phyloP scores from a whole-genome alignment of 495 filamentous ascomycete species.

The Bacidia rubella region DNA sequence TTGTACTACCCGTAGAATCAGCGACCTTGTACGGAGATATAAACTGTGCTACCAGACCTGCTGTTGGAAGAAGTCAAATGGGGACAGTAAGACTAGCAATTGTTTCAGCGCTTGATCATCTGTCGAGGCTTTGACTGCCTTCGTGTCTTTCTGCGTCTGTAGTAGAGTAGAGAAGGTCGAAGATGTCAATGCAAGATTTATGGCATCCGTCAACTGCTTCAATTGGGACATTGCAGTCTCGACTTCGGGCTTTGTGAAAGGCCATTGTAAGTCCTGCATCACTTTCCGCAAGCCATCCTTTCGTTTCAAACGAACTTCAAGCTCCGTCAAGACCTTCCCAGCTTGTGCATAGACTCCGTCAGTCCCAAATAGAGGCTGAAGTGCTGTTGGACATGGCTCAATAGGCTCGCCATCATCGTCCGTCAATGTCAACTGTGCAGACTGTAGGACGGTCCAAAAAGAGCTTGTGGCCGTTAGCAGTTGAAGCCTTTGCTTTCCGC shows the following conservation, averaged over 20 bases:
- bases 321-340: background rate
- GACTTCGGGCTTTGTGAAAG: conserved; percentile 8
- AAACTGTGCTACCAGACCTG: too few relatives aligned
- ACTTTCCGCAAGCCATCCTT: conserved; percentile 10
- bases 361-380: background rate
- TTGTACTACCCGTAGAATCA: background rate
- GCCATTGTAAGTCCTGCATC: conserved; percentile 11
- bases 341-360: background rate
- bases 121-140: conserved; percentile 2
- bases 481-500: conserved; percentile 12
- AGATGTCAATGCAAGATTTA: conserved; percentile 8
- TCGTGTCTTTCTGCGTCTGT: conserved; percentile 9
- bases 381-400: background rate
- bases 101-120: background rate
- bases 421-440: background rate
- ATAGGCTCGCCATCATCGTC: background rate
- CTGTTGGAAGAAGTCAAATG: conserved; percentile 15
- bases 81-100: background rate
- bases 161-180: conserved; percentile 3
- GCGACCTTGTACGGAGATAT: too few relatives aligned
- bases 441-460: conserved; percentile 10
- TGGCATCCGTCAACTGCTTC: conserved; percentile 8
- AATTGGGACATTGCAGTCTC: conserved; percentile 4
- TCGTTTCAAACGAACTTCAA: conserved; percentile 6
- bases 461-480: conserved; percentile 11